A percentile compares a stretch with the other conserved stretches of the same genome.
phyloP scores from a whole-genome alignment of 371 early-diverging fungal species.

The Nematocida sp. region DNA sequence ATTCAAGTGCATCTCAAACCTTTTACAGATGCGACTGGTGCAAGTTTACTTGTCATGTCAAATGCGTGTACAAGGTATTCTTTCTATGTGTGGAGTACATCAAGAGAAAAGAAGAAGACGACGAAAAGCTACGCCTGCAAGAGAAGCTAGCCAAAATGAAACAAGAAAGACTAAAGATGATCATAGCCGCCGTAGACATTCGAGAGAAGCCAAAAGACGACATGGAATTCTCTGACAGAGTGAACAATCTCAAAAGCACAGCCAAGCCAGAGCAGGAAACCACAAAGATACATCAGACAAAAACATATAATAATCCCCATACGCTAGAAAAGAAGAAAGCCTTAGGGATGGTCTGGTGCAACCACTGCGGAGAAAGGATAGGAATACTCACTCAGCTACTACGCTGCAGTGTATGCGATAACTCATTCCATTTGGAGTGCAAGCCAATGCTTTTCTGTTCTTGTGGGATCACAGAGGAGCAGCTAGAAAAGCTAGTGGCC shows the following conservation, averaged over 20 bases:
- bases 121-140: slow-evolving; percentile 65
- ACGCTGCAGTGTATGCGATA: slow-evolving; percentile 68
- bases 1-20: not conserved
- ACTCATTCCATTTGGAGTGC: slow-evolving; percentile 76
- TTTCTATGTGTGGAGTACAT: slow-evolving; percentile 69
- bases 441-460: slow-evolving; percentile 75
- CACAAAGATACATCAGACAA: not conserved
- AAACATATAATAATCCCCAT: slow-evolving; percentile 78
- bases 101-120: slow-evolving; percentile 61
- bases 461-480: slow-evolving; percentile 77
- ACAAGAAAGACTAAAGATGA: slow-evolving; percentile 27
- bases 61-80: slow-evolving; percentile 74
- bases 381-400: slow-evolving; percentile 68
- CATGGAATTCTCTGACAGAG: not conserved
- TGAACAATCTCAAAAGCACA: not conserved
- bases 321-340: slow-evolving; percentile 72
- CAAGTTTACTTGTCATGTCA: slow-evolving; percentile 79
- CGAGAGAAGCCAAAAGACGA: slow-evolving; percentile 25
- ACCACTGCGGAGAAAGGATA: slow-evolving; percentile 86
- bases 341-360: slow-evolving; percentile 79
- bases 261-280: not conserved
- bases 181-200: slow-evolving; percentile 43
- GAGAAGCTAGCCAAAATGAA: slow-evolving; percentile 3
- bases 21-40: slow-evolving; percentile 66
- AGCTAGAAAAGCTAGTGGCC: slow-evolving; percentile 59